Base-by-base conservation (phyloP, 345 rosid species). In the Camelina sativa region DNA sequence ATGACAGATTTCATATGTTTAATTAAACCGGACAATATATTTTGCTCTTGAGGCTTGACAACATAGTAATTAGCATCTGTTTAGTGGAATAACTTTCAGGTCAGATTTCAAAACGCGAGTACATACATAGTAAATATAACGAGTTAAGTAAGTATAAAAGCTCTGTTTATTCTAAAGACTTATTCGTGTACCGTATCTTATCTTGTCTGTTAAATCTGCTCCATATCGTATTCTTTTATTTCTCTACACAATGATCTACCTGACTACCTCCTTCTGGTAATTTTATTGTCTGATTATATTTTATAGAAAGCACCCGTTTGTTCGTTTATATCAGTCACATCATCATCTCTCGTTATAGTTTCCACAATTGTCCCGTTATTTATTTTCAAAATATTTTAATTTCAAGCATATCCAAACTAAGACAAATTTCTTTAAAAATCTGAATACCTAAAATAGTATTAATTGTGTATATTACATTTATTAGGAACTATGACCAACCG, bases 331-430 rank as follows among this genome's bases (percentile, higher is more conserved):
- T 62, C 76, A 16, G 11, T 62, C 76, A 51, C 53, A 73, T 63
- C 53, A 73, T 63, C 46, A 73, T 51, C 55, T 32, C 19, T 63
- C n/a, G 25, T 41, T 53, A 22, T 53, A 43, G 35, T 20, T 54
- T 64, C 55, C 55, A 43, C 16, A 62, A 17, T 15, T 73, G 46
- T 41, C 23, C 7, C 54, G 46, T 44, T 46, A 5, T 43, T 19
- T 30, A 4, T 52, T 55, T 19, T 15, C 7, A 34, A 52, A 12
- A 52, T 6, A 54, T 43, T 35, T 28, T 28, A 17, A 25, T 32
- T 73, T 54, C 30, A 28, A 51, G n/a, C 62, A 72, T 72, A 73
- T 54, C 70, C 77, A 73, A 55, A 55, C 71, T 54, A 44, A 44
- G 2, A 34, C 51, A 73, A 32, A n/a, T 6, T 35, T 2, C 0